These are phyloP conservation scores for Cordia subcordata DNA, from an alignment of 257 asterid genomes.

Conservation along the genomic window DNA sequence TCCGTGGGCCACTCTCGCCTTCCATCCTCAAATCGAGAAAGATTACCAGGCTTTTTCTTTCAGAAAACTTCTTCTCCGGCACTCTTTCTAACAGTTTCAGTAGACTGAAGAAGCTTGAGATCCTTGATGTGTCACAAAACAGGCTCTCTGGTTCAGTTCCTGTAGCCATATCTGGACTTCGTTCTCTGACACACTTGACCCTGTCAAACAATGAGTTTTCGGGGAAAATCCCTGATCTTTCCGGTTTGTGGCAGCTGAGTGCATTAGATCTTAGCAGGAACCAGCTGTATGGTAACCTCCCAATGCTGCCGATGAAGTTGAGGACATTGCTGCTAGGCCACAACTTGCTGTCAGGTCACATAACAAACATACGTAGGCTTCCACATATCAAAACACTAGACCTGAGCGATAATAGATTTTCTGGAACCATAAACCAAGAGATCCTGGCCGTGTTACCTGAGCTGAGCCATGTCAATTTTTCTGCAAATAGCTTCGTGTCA, in stretches of 20 bases:
- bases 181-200: constrained; percentile 22
- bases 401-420: constrained; percentile 37
- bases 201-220: constrained; percentile 32
- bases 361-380: constrained; percentile 25
- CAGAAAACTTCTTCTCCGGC: constrained; percentile 42
- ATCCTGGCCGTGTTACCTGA: constrained; percentile 31
- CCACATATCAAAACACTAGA: constrained; percentile 25
- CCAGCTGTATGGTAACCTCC: constrained; percentile 37
- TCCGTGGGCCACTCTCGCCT: constrained; percentile 40
- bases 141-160: constrained; percentile 39
- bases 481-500: constrained; percentile 27
- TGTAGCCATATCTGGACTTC: constrained; percentile 14
- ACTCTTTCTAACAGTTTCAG: constrained; percentile 21
- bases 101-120: constrained; percentile 24
- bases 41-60: constrained; percentile 28
- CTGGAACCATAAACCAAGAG: constrained; percentile 24
- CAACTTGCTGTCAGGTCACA: constrained; percentile 37
- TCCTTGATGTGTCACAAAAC: constrained; percentile 30
- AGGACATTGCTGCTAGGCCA: constrained; percentile 19
- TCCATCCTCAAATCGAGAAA: constrained; percentile 23
- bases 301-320: constrained; percentile 27
- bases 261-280: constrained; percentile 34
- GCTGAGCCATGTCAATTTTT: constrained; percentile 18
- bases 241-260: constrained; percentile 38
- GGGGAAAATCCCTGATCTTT: constrained; percentile 38